Evolutionary conservation across 1,284 basidiomycete species (phyloP).

Genomic region (Naganishia cerealis): DNA sequence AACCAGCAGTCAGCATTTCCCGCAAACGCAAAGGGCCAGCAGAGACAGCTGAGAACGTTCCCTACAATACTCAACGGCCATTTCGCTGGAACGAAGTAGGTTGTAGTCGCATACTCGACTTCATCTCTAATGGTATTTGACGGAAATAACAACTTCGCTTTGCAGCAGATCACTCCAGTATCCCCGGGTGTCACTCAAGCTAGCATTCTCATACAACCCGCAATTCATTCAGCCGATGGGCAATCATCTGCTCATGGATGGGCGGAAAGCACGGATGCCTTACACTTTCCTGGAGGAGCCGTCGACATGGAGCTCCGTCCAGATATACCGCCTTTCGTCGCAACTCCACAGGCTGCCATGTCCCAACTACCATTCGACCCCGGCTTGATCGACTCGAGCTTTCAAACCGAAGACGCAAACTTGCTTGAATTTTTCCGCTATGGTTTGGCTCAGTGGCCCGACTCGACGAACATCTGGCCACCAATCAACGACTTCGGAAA

Average conservation of each 20-base stretch:
- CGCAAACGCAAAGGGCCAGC: not conserved
- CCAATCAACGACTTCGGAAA: slow-evolving; percentile 10
- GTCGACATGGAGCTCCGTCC: not conserved
- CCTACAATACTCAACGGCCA: not conserved
- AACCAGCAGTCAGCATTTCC: not conserved
- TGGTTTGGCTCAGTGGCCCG: slow-evolving; percentile 15
- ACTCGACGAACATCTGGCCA: slow-evolving; percentile 17
- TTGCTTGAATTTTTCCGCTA: slow-evolving; percentile 26
- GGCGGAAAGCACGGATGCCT: not conserved
- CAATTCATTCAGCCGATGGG: not conserved
- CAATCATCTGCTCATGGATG: not conserved
- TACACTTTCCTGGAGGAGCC: not conserved
- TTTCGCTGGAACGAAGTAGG: not conserved
- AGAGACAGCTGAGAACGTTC: not conserved
- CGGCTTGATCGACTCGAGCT: slow-evolving; percentile 1
- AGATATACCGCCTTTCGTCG: not conserved
- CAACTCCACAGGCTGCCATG: not conserved
- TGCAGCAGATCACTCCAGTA: not conserved
- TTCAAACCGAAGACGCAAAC: slow-evolving; percentile 20
- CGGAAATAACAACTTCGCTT: no score
- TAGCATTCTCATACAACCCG: not conserved
- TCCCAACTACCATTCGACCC: not conserved
- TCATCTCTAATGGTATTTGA: no score
- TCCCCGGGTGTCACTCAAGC: not conserved
- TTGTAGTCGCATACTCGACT: not conserved